Evolutionary conservation across 805 yeast genomes (phyloP), one percentile per base, ranked within the genome.

Genomic region (Monosporozyma solicola): DNA sequence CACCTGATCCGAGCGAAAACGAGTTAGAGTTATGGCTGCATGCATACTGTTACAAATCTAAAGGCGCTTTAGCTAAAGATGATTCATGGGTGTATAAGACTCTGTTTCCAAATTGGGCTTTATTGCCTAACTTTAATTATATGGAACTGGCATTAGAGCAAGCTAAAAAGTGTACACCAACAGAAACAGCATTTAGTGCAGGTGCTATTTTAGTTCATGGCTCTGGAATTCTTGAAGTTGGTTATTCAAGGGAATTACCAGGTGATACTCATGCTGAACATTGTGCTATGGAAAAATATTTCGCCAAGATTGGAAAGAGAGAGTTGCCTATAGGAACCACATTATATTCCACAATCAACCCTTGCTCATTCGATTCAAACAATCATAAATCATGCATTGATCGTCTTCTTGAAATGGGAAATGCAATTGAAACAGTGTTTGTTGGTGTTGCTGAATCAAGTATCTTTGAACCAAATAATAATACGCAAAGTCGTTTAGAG

Each of bases 201-300:
- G 99, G 99, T 5, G 95, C 96, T 0, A 83, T 89, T 0, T 72
- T 94, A 4, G 92, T 82, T 0, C 70, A 77, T 52, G 85, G 86
- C 41, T 77, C 77, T 24, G 62, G 77, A 51, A 73, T 92, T 0
- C 65, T 94, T n/a, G 76, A 85, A 7, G 82, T 87, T 0, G 99
- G 99, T 0, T 89, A 80, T 63, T 88, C 98, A 0, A 76, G 98
- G 52, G 99, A 94, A 67, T 72, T 91, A 2, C 87, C 85, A 20
- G 99, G 98, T 0, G 94, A 92, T 68, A 92, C 99, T 0, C 99
- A 92, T 67, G 99, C 99, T 3, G 99, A 94, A 63, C 97, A 94
- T 66, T 85, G 95, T 72, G 97, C 97, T 0, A 65, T 94, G 53
- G 85, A 83, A 33, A 94, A 94, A 67, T 85, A 83, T 59, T 80